phyloP scores from a whole-genome alignment of 2,329 filamentous ascomycete species.

The Xylaria sp. region DNA sequence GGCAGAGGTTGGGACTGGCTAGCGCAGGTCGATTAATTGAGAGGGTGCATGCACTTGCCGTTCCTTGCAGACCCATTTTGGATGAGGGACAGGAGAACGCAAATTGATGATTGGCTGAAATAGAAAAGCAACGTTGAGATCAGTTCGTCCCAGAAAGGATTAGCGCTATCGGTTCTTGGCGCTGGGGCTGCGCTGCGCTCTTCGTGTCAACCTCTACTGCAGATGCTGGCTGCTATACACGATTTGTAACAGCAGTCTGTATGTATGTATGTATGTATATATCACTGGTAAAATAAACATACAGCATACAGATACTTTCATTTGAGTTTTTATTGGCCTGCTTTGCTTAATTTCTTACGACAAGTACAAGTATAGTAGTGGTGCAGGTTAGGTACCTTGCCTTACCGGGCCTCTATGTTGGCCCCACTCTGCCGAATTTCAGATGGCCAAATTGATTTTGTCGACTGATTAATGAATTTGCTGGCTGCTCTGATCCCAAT shows the following conservation, averaged over 20 bases:
- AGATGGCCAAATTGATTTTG: not conserved
- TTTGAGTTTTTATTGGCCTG: no score
- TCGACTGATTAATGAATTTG: not conserved
- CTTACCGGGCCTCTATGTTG: not conserved
- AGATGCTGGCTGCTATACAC: slow-evolving; percentile 6
- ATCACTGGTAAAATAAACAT: no score
- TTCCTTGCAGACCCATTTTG: not conserved
- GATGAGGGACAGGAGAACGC: slow-evolving; percentile 3
- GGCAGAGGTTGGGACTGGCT: no score
- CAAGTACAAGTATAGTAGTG: no score
- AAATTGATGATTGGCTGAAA: slow-evolving; percentile 37
- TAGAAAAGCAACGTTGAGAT: not conserved
- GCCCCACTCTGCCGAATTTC: not conserved
- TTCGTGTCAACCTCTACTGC: slow-evolving; percentile 14
- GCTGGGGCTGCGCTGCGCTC: no score
- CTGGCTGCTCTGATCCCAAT: slow-evolving; percentile 11
- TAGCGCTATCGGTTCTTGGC: slow-evolving; percentile 9
- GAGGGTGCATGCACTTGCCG: not conserved
- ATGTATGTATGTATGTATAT: no score
- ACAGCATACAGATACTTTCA: no score
- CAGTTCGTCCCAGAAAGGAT: slow-evolving; percentile 17
- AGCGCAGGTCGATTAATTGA: no score
- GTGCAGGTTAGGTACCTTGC: not conserved
- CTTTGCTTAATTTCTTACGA: no score
- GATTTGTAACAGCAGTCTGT: no score